These are phyloP conservation scores for Carex sylvatica DNA, from an alignment of 202 grass and related monocot species.

Conservation along the genomic window DNA sequence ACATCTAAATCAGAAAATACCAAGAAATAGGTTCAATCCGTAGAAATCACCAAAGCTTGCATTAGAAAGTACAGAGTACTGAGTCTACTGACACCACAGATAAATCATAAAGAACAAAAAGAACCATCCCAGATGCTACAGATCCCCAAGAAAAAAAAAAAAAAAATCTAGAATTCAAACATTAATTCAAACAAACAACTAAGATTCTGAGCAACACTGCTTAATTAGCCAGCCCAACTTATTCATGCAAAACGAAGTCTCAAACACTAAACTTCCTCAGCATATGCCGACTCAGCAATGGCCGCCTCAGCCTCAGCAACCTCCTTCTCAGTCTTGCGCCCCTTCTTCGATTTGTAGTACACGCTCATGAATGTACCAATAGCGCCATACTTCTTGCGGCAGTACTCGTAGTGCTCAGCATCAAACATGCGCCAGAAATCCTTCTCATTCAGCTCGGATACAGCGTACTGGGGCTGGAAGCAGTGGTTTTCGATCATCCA, in stretches of 20 bases:
- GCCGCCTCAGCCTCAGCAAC: constrained; percentile 83
- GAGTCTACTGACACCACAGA: not conserved
- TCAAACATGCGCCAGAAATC: constrained; percentile 98
- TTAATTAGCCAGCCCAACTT: constrained; percentile 2
- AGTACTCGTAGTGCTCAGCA: constrained; percentile 65
- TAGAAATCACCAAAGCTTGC: not conserved
- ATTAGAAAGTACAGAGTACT: not conserved
- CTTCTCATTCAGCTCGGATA: constrained; percentile 84
- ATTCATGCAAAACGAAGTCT: not conserved
- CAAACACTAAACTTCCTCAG: constrained; percentile 44
- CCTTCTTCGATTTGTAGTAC: constrained; percentile 96
- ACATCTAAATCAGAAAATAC: not conserved
- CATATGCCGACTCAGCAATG: constrained; percentile 69
- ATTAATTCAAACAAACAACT: not conserved
- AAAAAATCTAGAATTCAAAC: not conserved
- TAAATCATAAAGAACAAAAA: too few relatives aligned
- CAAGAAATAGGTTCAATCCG: not conserved
- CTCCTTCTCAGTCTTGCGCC: constrained; percentile 91
- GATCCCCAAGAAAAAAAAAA: not conserved
- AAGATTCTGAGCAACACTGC: not conserved
- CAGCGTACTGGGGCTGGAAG: constrained; percentile 88
- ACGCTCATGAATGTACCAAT: constrained; percentile 88
- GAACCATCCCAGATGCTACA: too few relatives aligned
- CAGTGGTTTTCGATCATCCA: constrained; percentile 87
- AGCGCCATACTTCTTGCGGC: constrained; percentile 54